Percentiles rank a stretch among this genome's conserved stretches.
These are phyloP conservation scores for Rickenella mellea DNA, from an alignment of 768 basidiomycete species.

Conservation along the genomic window DNA sequence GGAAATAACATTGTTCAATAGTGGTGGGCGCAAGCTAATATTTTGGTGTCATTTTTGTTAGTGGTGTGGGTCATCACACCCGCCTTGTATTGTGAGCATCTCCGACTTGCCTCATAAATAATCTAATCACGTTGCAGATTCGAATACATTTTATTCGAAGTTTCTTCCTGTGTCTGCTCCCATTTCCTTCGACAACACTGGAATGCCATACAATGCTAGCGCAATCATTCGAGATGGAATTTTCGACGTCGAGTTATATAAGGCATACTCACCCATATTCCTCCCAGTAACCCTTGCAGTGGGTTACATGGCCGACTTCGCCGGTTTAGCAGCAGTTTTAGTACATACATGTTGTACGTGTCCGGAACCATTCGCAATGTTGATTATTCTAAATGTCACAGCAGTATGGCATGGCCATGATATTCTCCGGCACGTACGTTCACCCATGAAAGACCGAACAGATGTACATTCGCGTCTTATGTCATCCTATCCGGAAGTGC, in stretches of 20 bases:
- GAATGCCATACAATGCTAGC: conserved; percentile 50
- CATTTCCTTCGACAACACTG: conserved; percentile 67
- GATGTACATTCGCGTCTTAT: conserved; percentile 84
- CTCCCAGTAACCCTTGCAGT: conserved; percentile 57
- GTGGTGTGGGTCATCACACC: conserved; percentile 71
- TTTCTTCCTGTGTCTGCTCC: conserved; percentile 69
- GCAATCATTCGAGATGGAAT: conserved; percentile 50
- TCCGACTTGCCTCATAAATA: background rate
- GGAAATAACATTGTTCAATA: conserved; percentile 27
- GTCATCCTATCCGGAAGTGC: conserved; percentile 69
- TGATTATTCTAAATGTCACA: no score
- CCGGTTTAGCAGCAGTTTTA: conserved; percentile 59
- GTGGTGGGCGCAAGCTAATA: conserved; percentile 86
- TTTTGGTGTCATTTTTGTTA: conserved; percentile 51
- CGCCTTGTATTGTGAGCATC: conserved; percentile 56
- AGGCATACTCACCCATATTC: conserved; percentile 73
- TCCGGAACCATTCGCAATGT: no score
- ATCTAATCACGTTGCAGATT: conserved; percentile 34
- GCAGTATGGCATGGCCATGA: conserved; percentile 80
- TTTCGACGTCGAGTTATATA: conserved; percentile 61
- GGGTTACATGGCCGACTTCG: conserved; percentile 70
- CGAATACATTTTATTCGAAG: conserved; percentile 56
- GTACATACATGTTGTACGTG: conserved; percentile 70
- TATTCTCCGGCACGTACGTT: conserved; percentile 61
- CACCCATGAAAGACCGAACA: conserved; percentile 60